Base-by-base conservation (phyloP, 352 stramenopile species). In the Globisporangium megalacanthum region DNA sequence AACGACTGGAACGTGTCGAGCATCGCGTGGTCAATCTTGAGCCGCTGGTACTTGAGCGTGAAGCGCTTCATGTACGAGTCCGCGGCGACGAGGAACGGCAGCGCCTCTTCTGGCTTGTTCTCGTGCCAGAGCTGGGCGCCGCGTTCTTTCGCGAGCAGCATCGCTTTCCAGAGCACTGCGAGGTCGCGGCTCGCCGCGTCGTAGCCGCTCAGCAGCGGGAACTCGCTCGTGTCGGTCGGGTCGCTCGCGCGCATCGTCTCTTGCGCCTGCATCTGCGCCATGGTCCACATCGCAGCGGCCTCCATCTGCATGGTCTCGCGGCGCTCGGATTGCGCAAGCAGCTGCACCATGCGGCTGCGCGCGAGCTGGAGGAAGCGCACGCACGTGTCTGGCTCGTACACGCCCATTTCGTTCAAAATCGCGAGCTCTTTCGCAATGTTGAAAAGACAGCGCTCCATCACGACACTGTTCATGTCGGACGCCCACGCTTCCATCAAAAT, bases 51-150 rank as follows among this genome's bases (percentile, higher is more conserved):
- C 70, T 94, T 92, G 67, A 92, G 73, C 56, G 83, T 89, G 65
- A 94, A 94, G 56, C 83, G 83, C 65, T 90, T 90, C 83, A 94
- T 92, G 78, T 94, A 94, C 46, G 83, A 90, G 54, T 94, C 83
- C 14, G 83, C 83, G 6, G 81, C 79, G 9, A 92, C 71, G 20
- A 94, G 68, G 64, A 94, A 88, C 0, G 81, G 75, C 25, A 94
- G 64, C 19, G 83, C 83, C 62, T 92, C 79, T 53, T 94, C 83
- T 13, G 73, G 80, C 61, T 91, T 90, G 75, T 90, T 90, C 45
- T 92, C 83, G 65, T 94, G 83, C 83, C 83, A 94, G 9, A 94
- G 67, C 60, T 92, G 81, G 3, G 83, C 83, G 36, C 83, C 83
- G 39, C 83, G 83, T 49, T 92, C 81, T 11, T 77, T 77, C 10